phyloP scores from a whole-genome alignment of 23 red algal genomes.

The Chondrus crispus region DNA sequence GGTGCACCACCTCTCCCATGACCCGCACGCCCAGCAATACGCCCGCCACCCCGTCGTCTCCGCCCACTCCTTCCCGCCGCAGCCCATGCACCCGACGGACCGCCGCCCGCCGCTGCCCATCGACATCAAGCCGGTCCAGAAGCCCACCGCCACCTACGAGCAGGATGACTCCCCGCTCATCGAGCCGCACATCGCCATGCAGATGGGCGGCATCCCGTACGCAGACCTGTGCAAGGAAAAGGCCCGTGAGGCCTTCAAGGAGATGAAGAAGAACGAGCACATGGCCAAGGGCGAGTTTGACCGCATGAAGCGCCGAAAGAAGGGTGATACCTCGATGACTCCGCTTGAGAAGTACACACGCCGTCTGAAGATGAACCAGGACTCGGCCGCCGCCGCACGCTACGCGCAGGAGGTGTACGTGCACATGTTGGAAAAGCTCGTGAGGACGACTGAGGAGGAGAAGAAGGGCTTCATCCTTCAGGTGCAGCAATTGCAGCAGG shows the following conservation, averaged over 20 bases:
- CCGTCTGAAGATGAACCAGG: slow-evolving; percentile 70
- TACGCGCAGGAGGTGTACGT: slow-evolving; percentile 75
- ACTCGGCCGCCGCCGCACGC: slow-evolving; percentile 63
- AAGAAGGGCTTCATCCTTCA: slow-evolving; percentile 24
- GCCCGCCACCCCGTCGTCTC: too few relatives aligned
- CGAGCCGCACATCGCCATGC: slow-evolving; percentile 21
- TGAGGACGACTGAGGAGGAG: slow-evolving; percentile 41
- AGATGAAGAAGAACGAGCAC: slow-evolving; percentile 52
- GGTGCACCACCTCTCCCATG: too few relatives aligned
- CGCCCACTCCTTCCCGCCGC: not conserved
- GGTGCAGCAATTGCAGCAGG: not conserved
- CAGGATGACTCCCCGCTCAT: not conserved
- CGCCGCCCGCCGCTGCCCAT: not conserved
- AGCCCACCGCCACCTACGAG: not conserved
- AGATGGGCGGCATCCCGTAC: slow-evolving; percentile 60
- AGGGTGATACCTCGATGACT: slow-evolving; percentile 62
- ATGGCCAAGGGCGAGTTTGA: slow-evolving; percentile 58
- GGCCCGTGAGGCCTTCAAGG: slow-evolving; percentile 62
- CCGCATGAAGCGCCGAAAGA: slow-evolving; percentile 67
- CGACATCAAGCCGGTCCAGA: not conserved
- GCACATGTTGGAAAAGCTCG: slow-evolving; percentile 62
- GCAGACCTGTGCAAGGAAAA: slow-evolving; percentile 61
- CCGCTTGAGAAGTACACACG: slow-evolving; percentile 61
- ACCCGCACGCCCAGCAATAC: too few relatives aligned
- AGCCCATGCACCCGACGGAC: not conserved